Conservation (phyloP, 2,329 filamentous ascomycete species). For the Rutstroemia sp. region DNA sequence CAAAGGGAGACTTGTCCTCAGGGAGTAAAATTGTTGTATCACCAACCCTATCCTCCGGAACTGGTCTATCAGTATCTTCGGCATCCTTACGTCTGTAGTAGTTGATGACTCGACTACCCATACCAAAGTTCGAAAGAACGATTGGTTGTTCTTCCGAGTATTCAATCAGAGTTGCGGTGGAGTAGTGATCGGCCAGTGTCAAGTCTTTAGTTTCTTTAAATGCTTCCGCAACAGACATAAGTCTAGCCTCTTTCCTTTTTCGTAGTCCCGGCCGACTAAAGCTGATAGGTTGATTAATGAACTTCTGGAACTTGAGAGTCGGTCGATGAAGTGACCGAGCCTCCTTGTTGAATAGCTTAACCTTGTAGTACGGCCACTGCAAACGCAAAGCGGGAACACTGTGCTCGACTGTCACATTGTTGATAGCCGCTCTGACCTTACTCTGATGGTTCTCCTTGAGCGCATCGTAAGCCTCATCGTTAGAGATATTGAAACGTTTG, state of each 20-base stretch:
- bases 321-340: constrained; percentile 81
- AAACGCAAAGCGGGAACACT: constrained; percentile 85
- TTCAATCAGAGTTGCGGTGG: constrained; percentile 79
- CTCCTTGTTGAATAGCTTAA: constrained; percentile 65
- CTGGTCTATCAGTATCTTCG: constrained; percentile 39
- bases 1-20: constrained; percentile 93
- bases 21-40: constrained; percentile 83
- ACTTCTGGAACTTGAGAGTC: constrained; percentile 62
- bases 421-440: constrained; percentile 88
- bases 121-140: constrained; percentile 91
- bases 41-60: constrained; percentile 60
- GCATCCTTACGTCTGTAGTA: constrained; percentile 85
- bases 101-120: constrained; percentile 94
- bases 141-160: constrained; percentile 92
- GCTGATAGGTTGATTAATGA: constrained; percentile 58
- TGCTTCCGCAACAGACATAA: constrained; percentile 68
- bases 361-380: constrained; percentile 93
- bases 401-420: constrained; percentile 89
- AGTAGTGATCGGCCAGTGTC: constrained; percentile 74
- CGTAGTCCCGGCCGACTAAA: constrained; percentile 66
- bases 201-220: constrained; percentile 77
- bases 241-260: constrained; percentile 78
- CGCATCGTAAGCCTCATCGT: constrained; percentile 90
- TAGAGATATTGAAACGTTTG: constrained; percentile 89
- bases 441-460: constrained; percentile 95